These are phyloP conservation scores for Raphidocelis subcapitata DNA, from an alignment of 139 green algal genomes.

Conservation along the genomic window DNA sequence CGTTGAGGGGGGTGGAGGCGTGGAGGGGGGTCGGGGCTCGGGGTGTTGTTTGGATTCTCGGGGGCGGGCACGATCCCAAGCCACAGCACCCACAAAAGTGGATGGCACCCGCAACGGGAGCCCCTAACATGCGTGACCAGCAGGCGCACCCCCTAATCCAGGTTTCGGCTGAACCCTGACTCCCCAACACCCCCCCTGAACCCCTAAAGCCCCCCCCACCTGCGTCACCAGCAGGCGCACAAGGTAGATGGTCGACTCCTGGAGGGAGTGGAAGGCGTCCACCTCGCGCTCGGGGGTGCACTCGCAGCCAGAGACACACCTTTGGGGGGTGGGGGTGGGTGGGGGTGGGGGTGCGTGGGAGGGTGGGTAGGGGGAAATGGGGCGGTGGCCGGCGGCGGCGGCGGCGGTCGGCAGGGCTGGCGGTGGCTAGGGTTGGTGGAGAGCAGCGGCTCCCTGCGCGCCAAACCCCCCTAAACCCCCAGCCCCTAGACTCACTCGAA, in stretches of 20 bases:
- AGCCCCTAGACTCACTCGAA: conserved; percentile 24
- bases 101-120: too few species aligned
- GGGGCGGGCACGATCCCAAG: too few species aligned
- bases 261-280: conserved; percentile 21
- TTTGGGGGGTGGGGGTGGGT: neutral
- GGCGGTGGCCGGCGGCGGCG: neutral
- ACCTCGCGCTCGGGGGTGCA: conserved; percentile 16
- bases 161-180: too few species aligned
- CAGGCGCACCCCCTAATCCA: too few species aligned
- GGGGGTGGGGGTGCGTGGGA: neutral
- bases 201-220: too few species aligned
- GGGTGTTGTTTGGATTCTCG: too few species aligned
- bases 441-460: neutral
- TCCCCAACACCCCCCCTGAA: too few species aligned
- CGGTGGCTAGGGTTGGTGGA: neutral
- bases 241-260: conserved; percentile 26
- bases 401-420: neutral
- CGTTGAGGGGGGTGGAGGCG: too few species aligned
- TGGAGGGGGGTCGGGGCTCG: too few species aligned
- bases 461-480: neutral
- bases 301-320: conserved; percentile 28
- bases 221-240: conserved; percentile 25
- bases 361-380: too few species aligned
- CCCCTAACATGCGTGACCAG: too few species aligned
- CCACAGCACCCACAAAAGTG: too few species aligned